These are phyloP conservation scores for Psidium guajava DNA, from an alignment of 345 rosid genomes.

Conservation along the genomic window DNA sequence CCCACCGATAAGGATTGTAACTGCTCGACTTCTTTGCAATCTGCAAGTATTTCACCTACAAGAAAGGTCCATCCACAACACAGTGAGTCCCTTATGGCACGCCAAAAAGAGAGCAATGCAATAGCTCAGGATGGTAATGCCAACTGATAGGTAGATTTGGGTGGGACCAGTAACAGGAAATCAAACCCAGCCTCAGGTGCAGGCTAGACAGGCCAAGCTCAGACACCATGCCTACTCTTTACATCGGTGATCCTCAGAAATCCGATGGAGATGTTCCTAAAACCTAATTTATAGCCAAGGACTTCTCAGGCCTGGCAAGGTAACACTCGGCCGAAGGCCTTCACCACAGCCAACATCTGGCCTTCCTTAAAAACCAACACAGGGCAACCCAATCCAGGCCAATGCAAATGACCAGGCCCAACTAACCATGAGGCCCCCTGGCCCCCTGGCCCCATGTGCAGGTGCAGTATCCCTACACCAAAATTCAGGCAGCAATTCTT, in stretches of 20 bases:
- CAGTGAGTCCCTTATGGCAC: background rate
- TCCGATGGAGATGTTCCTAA: background rate
- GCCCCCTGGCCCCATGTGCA: background rate
- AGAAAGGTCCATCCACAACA: background rate
- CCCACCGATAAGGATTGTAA: constrained; percentile 94
- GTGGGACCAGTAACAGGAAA: background rate
- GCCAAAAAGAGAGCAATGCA: background rate
- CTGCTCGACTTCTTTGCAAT: constrained; percentile 81
- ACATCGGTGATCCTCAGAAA: background rate
- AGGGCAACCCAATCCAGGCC: background rate
- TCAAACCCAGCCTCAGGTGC: background rate
- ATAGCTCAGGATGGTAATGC: background rate
- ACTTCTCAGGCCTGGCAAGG: background rate
- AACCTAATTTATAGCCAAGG: background rate
- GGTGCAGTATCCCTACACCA: background rate
- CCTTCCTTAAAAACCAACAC: background rate
- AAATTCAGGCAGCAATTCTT: background rate
- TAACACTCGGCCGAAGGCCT: background rate
- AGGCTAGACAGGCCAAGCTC: background rate
- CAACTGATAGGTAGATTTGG: background rate
- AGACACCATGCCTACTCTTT: background rate
- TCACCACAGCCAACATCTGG: background rate
- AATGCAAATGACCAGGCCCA: background rate
- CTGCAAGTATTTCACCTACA: constrained; percentile 98
- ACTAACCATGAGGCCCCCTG: background rate